Conservation (phyloP, 2,329 filamentous ascomycete genomes). For the Bipolaris victoriae region DNA sequence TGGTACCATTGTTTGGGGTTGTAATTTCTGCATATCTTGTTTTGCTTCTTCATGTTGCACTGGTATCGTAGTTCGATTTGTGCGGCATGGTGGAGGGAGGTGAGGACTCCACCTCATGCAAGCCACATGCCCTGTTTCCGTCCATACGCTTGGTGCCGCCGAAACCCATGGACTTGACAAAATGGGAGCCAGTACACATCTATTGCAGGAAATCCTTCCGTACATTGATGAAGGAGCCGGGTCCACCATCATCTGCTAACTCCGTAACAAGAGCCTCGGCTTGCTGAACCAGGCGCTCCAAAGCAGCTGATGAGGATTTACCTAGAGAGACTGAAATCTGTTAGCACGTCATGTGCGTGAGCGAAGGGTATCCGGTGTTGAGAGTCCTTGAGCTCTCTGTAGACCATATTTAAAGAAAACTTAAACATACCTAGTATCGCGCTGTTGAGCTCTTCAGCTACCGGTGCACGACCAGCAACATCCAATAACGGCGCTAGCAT, state of each 20-base stretch:
- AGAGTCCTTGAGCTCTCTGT: neutral
- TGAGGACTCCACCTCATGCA: neutral
- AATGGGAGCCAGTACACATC: neutral
- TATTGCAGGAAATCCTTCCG: slow-evolving; percentile 44
- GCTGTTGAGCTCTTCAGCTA: slow-evolving; percentile 93
- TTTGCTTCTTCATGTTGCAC: neutral
- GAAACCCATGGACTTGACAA: neutral
- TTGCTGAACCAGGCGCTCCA: slow-evolving; percentile 86
- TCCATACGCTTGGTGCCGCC: neutral
- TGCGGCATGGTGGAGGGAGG: no score
- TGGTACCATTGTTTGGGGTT: no score
- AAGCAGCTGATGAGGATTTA: slow-evolving; percentile 82
- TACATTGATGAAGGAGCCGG: slow-evolving; percentile 82
- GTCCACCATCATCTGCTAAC: slow-evolving; percentile 76
- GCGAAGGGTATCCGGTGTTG: neutral
- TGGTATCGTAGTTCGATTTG: neutral
- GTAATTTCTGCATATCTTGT: neutral
- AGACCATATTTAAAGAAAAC: neutral
- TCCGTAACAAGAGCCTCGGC: slow-evolving; percentile 86
- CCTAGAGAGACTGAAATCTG: slow-evolving; percentile 75
- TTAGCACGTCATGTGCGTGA: neutral
- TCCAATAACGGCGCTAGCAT: slow-evolving; percentile 81
- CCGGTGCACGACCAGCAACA: slow-evolving; percentile 71
- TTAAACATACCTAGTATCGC: slow-evolving; percentile 75
- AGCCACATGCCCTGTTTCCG: neutral